These are phyloP conservation scores for Podaxis rugospora DNA, from an alignment of 768 basidiomycete species.

Conservation along the genomic window DNA sequence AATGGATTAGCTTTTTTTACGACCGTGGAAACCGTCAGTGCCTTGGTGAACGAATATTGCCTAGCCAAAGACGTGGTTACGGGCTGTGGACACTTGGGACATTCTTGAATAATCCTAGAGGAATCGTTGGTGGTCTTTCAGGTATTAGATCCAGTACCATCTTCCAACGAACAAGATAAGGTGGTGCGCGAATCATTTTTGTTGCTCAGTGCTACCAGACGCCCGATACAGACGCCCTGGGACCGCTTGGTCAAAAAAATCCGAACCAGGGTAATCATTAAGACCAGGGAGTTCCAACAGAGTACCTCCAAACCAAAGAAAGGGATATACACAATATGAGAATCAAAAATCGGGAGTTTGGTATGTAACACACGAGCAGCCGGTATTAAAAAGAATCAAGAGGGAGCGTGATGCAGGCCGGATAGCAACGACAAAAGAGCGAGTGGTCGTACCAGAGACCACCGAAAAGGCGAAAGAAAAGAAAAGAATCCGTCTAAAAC, in stretches of 20 bases:
- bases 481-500: not conserved
- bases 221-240: too few relatives aligned
- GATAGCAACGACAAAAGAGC: not conserved
- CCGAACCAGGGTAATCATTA: not conserved
- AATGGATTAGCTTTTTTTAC: too few relatives aligned
- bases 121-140: too few relatives aligned
- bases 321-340: not conserved
- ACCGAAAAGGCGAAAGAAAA: slow-evolving; percentile 6
- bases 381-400: not conserved
- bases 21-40: too few relatives aligned
- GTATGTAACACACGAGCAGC: not conserved
- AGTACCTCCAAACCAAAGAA: not conserved
- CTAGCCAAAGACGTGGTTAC: too few relatives aligned
- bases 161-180: too few relatives aligned
- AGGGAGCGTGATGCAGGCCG: not conserved
- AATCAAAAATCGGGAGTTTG: not conserved
- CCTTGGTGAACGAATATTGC: too few relatives aligned
- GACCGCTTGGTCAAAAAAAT: not conserved
- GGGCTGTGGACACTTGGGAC: too few relatives aligned
- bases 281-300: not conserved
- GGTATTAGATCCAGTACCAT: too few relatives aligned
- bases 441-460: slow-evolving; percentile 6
- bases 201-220: too few relatives aligned
- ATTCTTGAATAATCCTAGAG: too few relatives aligned
- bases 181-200: too few relatives aligned